Evolutionary conservation across 768 basidiomycete genomes (phyloP).

Genomic region (Lanmaoa pseudosensibilis): DNA sequence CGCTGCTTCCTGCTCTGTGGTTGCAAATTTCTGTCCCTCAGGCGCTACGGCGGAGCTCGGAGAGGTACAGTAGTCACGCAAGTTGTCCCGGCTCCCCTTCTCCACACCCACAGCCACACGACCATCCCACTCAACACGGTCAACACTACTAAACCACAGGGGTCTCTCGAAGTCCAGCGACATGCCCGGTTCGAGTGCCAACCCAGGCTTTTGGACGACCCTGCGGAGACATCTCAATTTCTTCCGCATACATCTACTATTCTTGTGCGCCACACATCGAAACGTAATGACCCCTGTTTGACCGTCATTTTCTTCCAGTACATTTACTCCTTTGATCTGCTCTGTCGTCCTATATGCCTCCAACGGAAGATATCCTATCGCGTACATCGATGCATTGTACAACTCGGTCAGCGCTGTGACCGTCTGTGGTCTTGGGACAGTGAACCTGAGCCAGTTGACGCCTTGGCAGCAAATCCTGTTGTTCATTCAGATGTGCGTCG

Average conservation of each 20-base stretch:
- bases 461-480: slow-evolving; percentile 67
- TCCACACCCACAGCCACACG: no score
- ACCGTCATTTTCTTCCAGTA: slow-evolving; percentile 41
- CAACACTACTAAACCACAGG: background rate
- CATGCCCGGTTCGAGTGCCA: slow-evolving; percentile 10
- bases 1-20: no score
- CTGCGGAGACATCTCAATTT: slow-evolving; percentile 60
- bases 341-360: slow-evolving; percentile 81
- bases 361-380: slow-evolving; percentile 69
- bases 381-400: slow-evolving; percentile 79
- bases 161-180: background rate
- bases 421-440: slow-evolving; percentile 71
- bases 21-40: no score
- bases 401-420: slow-evolving; percentile 76
- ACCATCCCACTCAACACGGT: no score
- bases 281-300: slow-evolving; percentile 2
- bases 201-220: slow-evolving; percentile 17
- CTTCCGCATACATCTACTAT: slow-evolving; percentile 59
- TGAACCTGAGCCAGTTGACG: slow-evolving; percentile 69
- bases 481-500: slow-evolving; percentile 77
- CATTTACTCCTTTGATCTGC: slow-evolving; percentile 74
- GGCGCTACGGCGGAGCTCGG: no score
- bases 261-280: slow-evolving; percentile 48
- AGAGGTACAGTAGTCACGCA: no score
- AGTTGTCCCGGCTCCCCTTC: no score